Conservation (phyloP, 768 basidiomycete species). For the Dictyophora rubrovolvata region DNA sequence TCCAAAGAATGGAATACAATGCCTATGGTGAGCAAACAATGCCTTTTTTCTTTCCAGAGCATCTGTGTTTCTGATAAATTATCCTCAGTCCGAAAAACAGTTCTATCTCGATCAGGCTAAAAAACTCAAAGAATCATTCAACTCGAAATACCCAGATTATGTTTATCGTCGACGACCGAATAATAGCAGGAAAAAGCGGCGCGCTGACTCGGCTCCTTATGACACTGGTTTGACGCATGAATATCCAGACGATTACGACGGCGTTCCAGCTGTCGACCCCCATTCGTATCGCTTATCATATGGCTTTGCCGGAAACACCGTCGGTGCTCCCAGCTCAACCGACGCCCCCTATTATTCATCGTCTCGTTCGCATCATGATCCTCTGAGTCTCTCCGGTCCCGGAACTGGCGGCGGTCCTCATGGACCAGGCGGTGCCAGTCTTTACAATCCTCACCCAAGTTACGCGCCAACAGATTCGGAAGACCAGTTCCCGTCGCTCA, state of each 20-base stretch:
- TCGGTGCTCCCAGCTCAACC: neutral
- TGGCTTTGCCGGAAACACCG: neutral
- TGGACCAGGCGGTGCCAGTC: neutral
- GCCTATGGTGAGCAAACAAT: slow-evolving; percentile 44
- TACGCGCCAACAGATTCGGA: neutral
- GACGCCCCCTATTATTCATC: neutral
- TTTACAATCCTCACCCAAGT: neutral
- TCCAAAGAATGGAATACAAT: slow-evolving; percentile 81
- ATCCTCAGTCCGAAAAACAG: slow-evolving; percentile 63
- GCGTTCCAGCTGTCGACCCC: slow-evolving; percentile 4
- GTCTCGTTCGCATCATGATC: neutral
- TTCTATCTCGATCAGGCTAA: slow-evolving; percentile 85
- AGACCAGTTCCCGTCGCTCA: neutral
- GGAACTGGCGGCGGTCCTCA: slow-evolving; percentile 2
- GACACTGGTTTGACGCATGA: slow-evolving; percentile 2
- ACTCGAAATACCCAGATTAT: slow-evolving; percentile 79
- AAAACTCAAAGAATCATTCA: slow-evolving; percentile 76
- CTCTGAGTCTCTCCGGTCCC: neutral
- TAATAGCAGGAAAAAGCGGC: slow-evolving; percentile 64
- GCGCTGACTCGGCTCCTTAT: slow-evolving; percentile 23
- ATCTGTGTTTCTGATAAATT: neutral
- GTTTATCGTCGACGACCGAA: slow-evolving; percentile 83
- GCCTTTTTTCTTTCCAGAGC: neutral
- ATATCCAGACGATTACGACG: slow-evolving; percentile 1
- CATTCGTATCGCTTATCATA: slow-evolving; percentile 4